A percentile compares a stretch with the other conserved stretches of the same genome.
These are phyloP conservation scores for Coprinopsis marcescibilis DNA, from an alignment of 768 basidiomycete species.

Conservation along the genomic window DNA sequence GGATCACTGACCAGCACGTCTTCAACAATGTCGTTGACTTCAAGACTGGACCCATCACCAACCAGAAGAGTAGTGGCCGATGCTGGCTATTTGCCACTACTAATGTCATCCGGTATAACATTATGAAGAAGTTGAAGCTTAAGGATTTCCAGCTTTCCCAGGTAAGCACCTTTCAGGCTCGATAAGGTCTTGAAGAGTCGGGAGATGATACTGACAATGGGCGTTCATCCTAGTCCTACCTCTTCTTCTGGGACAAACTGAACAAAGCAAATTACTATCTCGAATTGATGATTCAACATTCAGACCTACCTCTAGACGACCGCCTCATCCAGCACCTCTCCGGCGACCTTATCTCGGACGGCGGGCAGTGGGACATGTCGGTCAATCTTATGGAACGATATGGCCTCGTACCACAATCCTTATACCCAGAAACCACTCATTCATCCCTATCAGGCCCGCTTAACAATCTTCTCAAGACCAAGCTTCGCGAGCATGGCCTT, in stretches of 20 bases:
- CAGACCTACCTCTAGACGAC: slow-evolving; percentile 74
- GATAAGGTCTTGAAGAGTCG: background rate
- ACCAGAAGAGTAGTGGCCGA: slow-evolving; percentile 83
- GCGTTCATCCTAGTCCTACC: slow-evolving; percentile 52
- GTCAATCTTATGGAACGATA: slow-evolving; percentile 60
- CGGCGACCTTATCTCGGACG: slow-evolving; percentile 76
- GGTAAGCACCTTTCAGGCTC: slow-evolving; percentile 37
- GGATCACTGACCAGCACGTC: slow-evolving; percentile 62
- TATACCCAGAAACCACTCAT: slow-evolving; percentile 82
- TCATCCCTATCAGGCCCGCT: slow-evolving; percentile 70
- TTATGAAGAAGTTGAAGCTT: slow-evolving; percentile 82
- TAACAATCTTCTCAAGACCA: slow-evolving; percentile 78
- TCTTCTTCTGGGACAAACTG: slow-evolving; percentile 96
- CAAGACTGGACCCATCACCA: slow-evolving; percentile 78
- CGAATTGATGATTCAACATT: slow-evolving; percentile 78
- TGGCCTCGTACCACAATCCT: slow-evolving; percentile 77
- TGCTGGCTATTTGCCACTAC: slow-evolving; percentile 97
- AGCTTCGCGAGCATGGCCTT: slow-evolving; percentile 87
- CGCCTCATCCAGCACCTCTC: slow-evolving; percentile 77
- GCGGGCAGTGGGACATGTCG: slow-evolving; percentile 95
- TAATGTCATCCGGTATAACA: slow-evolving; percentile 74
- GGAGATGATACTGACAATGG: background rate
- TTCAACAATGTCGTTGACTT: slow-evolving; percentile 81
- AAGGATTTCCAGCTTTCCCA: slow-evolving; percentile 91
- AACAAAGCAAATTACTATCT: slow-evolving; percentile 93